Base-by-base conservation (phyloP, 352 stramenopile genomes). In the Paralagenidium karlingii region DNA sequence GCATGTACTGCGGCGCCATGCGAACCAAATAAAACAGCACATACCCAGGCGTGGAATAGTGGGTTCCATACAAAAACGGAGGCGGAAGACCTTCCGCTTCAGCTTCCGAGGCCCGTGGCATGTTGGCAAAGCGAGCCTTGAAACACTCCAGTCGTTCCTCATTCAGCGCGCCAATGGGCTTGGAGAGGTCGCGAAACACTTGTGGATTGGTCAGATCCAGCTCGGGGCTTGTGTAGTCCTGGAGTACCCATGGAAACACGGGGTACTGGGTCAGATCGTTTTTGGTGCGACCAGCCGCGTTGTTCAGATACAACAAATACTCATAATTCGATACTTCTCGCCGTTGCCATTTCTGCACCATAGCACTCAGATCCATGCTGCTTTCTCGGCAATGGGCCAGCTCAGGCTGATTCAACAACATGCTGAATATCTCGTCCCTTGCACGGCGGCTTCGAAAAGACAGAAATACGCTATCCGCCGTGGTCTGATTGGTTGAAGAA, bases 41-140 rank as follows among this genome's bases (percentile, higher is more conserved):
- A 53, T 94, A 91, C 24, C 62, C 84, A 28, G 82, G 70, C 29
- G 71, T 82, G 19, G 68, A 90, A 55, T 96, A 96, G 56, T 96
- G 83, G 20, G 79, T 94, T 18, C 95, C 95, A 57, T 98, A 98
- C 41, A 98, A 68, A 51, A 98, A 98, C n/a, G 92, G 82, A 6
- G 95, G 94, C 1, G 76, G 76, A 31, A 85, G 55, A 2, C 69
- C 73, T 28, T 88, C 76, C 22, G 30, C 30, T n/a, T n/a, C n/a
- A 0, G 63, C 74, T 43, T 95, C 74, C 19, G 84, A 71, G 0
- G 70, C 77, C 9, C 60, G 57, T 13, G 82, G 78, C 83, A 98
- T 96, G 24, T 65, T 54, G 34, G 95, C 60, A 41, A 91, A 96
- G 20, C 91, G 66, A 34, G 73, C 73, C 41, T 70, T 62, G 51